Conservation (phyloP, 176 grass and related monocot genomes). For the Lolium rigidum region DNA sequence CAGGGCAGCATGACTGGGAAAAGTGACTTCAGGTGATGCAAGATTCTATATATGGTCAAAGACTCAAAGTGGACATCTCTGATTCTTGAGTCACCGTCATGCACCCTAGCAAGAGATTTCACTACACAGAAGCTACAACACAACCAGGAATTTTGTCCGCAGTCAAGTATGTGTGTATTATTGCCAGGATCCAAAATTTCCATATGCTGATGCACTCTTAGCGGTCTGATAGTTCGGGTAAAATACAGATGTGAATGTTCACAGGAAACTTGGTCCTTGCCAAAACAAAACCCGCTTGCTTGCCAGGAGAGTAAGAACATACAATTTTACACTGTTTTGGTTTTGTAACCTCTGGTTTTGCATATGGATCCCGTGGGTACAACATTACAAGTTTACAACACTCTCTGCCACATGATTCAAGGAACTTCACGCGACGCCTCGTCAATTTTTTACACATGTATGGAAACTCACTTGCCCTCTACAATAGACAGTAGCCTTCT, state of each 20-base stretch:
- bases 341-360: not conserved
- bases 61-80: not conserved
- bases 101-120: not conserved
- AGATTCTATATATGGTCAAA: not conserved
- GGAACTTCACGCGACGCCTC: slow-evolving; percentile 8
- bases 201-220: too few species aligned
- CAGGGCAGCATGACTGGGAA: not conserved
- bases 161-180: not conserved
- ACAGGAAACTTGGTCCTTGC: not conserved
- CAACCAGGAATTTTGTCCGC: too few species aligned
- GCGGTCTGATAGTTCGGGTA: not conserved
- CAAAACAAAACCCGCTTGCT: not conserved
- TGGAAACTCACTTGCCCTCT: slow-evolving; percentile 45
- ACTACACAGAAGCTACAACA: not conserved
- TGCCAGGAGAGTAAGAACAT: not conserved
- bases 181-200: too few species aligned
- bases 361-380: not conserved
- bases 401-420: not conserved
- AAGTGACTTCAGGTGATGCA: not conserved
- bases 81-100: not conserved
- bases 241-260: not conserved
- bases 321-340: not conserved
- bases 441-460: slow-evolving; percentile 35
- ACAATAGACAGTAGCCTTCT: slow-evolving; percentile 67
- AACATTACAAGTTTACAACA: slow-evolving; percentile 44